These are phyloP conservation scores for Toxicodendron radicans DNA, from an alignment of 345 rosid genomes.

Conservation along the genomic window DNA sequence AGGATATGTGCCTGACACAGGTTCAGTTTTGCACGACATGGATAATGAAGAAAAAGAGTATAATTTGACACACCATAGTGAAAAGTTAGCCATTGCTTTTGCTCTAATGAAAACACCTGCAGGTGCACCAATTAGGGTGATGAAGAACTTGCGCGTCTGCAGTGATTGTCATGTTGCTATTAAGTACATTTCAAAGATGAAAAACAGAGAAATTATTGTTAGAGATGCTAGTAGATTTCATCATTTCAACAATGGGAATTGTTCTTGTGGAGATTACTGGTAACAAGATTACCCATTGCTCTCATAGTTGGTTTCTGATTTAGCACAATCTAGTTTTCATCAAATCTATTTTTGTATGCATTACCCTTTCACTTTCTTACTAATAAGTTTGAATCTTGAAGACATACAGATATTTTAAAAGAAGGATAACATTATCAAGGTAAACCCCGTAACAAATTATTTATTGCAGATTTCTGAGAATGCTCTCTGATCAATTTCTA, in stretches of 20 bases:
- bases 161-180: conserved; percentile 73
- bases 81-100: conserved; percentile 75
- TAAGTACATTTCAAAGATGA: conserved; percentile 62
- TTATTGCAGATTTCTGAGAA: too few species aligned
- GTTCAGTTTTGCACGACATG: conserved; percentile 72
- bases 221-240: conserved; percentile 85
- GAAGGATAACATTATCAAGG: too few species aligned
- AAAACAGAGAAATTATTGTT: conserved; percentile 60
- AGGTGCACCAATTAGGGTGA: conserved; percentile 65
- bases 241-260: conserved; percentile 67
- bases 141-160: conserved; percentile 78
- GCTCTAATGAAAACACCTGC: conserved; percentile 56
- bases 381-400: too few species aligned
- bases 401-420: too few species aligned
- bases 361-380: too few species aligned
- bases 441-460: too few species aligned
- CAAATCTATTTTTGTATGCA: too few species aligned
- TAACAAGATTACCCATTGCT: conserved; percentile 18
- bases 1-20: conserved; percentile 71
- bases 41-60: conserved; percentile 76
- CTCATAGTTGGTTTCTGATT: too few species aligned
- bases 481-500: too few species aligned
- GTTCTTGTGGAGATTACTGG: conserved; percentile 88
- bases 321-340: too few species aligned
- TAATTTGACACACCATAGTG: conserved; percentile 67